Evolutionary conservation across 176 grass and related monocot species (phyloP).

Genomic region (Triticum turgidum): DNA sequence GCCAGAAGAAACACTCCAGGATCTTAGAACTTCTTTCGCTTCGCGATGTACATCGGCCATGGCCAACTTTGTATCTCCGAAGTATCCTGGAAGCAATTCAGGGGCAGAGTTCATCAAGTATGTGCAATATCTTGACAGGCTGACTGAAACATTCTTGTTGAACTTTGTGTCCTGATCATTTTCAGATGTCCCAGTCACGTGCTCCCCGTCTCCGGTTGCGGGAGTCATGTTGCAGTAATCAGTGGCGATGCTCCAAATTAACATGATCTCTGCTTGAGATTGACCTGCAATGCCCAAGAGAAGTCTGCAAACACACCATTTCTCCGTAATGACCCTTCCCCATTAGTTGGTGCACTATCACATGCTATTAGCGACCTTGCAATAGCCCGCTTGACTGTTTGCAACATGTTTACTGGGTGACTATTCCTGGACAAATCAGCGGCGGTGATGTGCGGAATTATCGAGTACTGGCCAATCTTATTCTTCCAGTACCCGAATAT

Average conservation of each 20-base stretch:
- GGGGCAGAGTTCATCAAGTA: neutral
- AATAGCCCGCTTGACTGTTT: neutral
- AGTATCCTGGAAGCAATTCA: neutral
- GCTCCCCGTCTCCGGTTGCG: neutral
- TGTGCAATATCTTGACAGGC: neutral
- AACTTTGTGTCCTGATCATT: neutral
- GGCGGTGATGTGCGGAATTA: neutral
- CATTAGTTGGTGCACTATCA: neutral
- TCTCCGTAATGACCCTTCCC: neutral
- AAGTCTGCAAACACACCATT: neutral
- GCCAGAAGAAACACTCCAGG: neutral
- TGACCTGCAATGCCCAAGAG: neutral
- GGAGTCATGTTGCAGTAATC: neutral
- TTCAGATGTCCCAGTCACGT: neutral
- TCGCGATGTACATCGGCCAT: neutral
- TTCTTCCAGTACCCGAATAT: neutral
- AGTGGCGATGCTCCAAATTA: slow-evolving; percentile 6
- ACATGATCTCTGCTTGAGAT: neutral
- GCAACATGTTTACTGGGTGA: neutral
- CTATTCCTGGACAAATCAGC: neutral
- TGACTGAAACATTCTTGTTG: neutral
- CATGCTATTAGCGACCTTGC: neutral
- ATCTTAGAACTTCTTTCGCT: neutral
- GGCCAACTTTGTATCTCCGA: neutral
- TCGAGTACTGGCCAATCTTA: neutral